A percentile compares a stretch with the other conserved stretches of the same genome.
phyloP scores from a whole-genome alignment of 169 alveolate genomes.

The Eimeria praecox region DNA sequence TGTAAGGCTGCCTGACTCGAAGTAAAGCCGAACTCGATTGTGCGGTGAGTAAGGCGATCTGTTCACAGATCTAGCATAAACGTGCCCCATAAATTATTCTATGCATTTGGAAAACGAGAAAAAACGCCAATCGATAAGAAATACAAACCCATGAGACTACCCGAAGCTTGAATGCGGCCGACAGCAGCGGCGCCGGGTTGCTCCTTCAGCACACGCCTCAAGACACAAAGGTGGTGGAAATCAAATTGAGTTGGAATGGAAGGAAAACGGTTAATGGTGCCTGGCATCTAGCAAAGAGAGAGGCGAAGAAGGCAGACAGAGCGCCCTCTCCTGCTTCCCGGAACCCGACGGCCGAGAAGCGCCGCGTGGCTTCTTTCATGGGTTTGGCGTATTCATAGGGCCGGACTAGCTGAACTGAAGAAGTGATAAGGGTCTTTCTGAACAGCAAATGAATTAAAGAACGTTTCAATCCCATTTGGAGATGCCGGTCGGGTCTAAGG shows the following conservation, averaged over 20 bases:
- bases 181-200: not conserved
- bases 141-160: not conserved
- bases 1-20: not conserved
- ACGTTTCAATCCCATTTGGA: not conserved
- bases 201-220: not conserved
- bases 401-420: constrained; percentile 8
- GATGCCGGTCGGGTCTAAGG: not conserved
- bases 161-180: not conserved
- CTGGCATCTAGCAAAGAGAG: not conserved
- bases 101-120: not conserved
- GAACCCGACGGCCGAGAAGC: not conserved
- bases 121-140: not conserved
- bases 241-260: not conserved
- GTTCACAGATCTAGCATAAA: not conserved
- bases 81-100: not conserved
- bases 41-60: not conserved
- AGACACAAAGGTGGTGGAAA: not conserved
- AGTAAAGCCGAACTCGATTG: not conserved
- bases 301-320: not conserved
- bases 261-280: not conserved
- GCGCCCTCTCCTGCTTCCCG: not conserved
- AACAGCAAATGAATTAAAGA: not conserved
- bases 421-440: not conserved
- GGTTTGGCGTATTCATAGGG: not conserved
- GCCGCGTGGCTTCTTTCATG: not conserved